Base-by-base conservation (phyloP, 495 filamentous ascomycete species). In the Elaphomyces granulatus region DNA sequence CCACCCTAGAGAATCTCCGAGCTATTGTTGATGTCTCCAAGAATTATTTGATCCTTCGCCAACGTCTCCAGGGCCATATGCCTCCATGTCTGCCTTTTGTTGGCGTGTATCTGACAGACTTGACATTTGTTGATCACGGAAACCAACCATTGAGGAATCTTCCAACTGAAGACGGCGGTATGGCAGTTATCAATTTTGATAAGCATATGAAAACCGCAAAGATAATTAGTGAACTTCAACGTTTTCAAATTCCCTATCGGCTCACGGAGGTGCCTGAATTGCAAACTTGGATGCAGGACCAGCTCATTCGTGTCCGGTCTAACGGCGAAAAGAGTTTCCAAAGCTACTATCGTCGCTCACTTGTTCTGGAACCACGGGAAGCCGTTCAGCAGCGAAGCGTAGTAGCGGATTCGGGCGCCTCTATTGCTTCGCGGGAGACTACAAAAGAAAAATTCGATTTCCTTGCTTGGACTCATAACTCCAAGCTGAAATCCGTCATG, bases 161-260 rank as follows among this genome's bases (percentile, higher is more conserved):
- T 42, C 51, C 66, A 40, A 57, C 60, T 8, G 62, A 71, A 15
- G 67, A 67, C n/a, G 67, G 71, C 4, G 72, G 78, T 21, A 69
- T 80, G 56, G 70, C 73, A 0, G 83, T 95, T 14, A 87, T 99
- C 70, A 99, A 99, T 61, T 99, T 94, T 45, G 90, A 96, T 69
- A 99, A 96, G 61, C 83, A 96, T 53, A 80, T 80, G 54, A 84
- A 85, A 54, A 95, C 87, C 2, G 88, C 92, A 6, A 83, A 82
- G 51, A 87, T 94, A 54, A 93, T 99, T 53, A 84, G 85, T 41
- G 87, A 96, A 48, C 71, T 96, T 8, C 90, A 96, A 57, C 78
- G 90, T 18, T 99, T 99, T 70, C 92, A 99, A 54, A 83, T 94
- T 34, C 90, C 92, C 1, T 94, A 99, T 51, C 77, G 80, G 14